Evolutionary conservation across 225 moss, liverwort and hornwort genomes (phyloP).

Genomic region (Polytrichum commune): DNA sequence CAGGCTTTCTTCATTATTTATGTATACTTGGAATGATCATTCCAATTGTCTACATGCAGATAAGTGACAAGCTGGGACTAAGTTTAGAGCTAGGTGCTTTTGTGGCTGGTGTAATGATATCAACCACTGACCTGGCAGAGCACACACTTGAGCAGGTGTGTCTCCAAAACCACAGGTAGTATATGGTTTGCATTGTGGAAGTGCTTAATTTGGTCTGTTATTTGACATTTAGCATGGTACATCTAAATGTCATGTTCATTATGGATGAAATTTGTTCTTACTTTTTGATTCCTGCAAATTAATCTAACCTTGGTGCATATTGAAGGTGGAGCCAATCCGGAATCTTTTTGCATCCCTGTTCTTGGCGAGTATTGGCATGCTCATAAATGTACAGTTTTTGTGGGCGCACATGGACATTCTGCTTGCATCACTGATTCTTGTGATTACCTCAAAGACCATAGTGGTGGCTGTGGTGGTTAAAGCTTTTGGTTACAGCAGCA

Average conservation of each 20-base stretch:
- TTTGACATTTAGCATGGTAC: no score
- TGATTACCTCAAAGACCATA: constrained; percentile 83
- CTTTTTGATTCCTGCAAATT: no score
- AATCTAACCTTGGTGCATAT: not conserved
- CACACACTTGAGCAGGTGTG: constrained; percentile 91
- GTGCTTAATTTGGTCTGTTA: no score
- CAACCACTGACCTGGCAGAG: constrained; percentile 85
- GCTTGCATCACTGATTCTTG: constrained; percentile 86
- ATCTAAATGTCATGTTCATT: no score
- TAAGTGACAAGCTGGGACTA: constrained; percentile 91
- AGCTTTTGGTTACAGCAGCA: constrained; percentile 77
- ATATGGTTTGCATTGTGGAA: no score
- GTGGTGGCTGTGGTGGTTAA: constrained; percentile 81
- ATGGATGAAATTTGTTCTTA: no score
- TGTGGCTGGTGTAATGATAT: constrained; percentile 98
- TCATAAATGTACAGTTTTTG: constrained; percentile 90
- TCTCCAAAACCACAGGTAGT: not conserved
- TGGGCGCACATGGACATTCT: constrained; percentile 99
- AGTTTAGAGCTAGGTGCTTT: constrained; percentile 99
- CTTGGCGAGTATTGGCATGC: constrained; percentile 95
- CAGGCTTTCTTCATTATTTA: no score
- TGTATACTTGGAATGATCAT: no score
- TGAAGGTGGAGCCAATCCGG: constrained; percentile 86
- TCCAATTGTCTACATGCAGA: constrained; percentile 24
- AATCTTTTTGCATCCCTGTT: constrained; percentile 94